A percentile compares a stretch with the other conserved stretches of the same genome.
These are phyloP conservation scores for Pseudonitzschia delicatissima DNA, from an alignment of 108 stramenopile genomes.

Conservation along the genomic window DNA sequence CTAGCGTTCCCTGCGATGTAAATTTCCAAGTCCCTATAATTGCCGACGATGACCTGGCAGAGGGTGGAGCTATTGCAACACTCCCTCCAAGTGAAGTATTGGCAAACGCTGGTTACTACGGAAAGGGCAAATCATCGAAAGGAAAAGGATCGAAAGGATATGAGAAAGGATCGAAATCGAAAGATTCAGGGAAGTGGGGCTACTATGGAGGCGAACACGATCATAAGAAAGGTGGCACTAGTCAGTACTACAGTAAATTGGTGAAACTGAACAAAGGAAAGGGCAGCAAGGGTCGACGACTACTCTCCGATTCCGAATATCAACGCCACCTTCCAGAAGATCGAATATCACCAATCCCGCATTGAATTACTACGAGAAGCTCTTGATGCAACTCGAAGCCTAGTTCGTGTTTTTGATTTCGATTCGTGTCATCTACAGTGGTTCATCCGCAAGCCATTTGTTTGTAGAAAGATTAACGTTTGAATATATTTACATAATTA, in stretches of 20 bases:
- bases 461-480: too few relatives aligned
- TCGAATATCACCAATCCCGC: conserved; percentile 3
- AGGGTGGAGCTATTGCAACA: background rate
- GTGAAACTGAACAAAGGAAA: background rate
- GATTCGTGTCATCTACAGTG: too few relatives aligned
- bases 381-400: background rate
- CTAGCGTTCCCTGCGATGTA: background rate
- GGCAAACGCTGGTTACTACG: too few relatives aligned
- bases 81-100: background rate
- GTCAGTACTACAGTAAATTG: background rate
- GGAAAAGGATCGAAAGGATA: background rate
- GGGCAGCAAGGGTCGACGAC: background rate
- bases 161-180: background rate
- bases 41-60: background rate
- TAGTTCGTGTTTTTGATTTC: too few relatives aligned
- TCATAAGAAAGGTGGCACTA: background rate
- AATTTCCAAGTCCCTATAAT: background rate
- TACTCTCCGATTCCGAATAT: background rate
- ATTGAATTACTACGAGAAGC: conserved; percentile 2
- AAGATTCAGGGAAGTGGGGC: background rate
- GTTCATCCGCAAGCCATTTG: too few relatives aligned
- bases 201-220: background rate
- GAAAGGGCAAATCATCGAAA: background rate
- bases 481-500: background rate
- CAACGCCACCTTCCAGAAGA: background rate